A percentile compares a stretch with the other conserved stretches of the same genome.
These are phyloP conservation scores for Fusarium siculi DNA, from an alignment of 2,329 filamentous ascomycete genomes.

Conservation along the genomic window DNA sequence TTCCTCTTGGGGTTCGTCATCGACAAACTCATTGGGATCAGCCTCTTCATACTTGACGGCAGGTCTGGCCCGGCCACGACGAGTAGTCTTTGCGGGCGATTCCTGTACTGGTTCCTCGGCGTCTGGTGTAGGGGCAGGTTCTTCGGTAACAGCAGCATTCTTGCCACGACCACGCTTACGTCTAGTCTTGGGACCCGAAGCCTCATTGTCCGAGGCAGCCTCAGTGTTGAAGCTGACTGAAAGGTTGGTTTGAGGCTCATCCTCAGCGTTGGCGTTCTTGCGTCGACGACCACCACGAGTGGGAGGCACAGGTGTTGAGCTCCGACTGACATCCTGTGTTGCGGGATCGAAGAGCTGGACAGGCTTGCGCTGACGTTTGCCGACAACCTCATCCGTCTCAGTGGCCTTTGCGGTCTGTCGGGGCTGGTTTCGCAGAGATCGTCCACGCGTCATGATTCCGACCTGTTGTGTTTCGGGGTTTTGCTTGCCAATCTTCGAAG, in stretches of 20 bases:
- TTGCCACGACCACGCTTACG: conserved; percentile 48
- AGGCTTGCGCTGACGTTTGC: conserved; percentile 65
- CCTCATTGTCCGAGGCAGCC: conserved; percentile 47
- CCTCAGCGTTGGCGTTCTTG: conserved; percentile 46
- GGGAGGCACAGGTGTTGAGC: conserved; percentile 59
- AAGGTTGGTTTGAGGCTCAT: conserved; percentile 42
- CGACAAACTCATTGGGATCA: conserved; percentile 44
- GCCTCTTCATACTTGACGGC: conserved; percentile 45
- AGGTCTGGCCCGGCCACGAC: conserved; percentile 43
- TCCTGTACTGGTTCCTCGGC: conserved; percentile 33
- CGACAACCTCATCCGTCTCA: conserved; percentile 62
- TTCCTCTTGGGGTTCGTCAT: conserved; percentile 40
- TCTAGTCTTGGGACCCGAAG: conserved; percentile 42
- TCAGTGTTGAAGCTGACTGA: conserved; percentile 51
- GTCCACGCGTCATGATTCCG: conserved; percentile 62
- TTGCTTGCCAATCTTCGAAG: conserved; percentile 67
- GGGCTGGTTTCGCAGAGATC: conserved; percentile 66
- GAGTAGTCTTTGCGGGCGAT: conserved; percentile 37
- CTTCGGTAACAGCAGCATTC: conserved; percentile 39
- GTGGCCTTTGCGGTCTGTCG: conserved; percentile 69
- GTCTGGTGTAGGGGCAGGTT: conserved; percentile 35
- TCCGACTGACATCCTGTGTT: conserved; percentile 61
- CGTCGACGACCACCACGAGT: conserved; percentile 47
- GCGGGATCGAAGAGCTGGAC: conserved; percentile 63
- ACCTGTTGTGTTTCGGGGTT: conserved; percentile 64